Base-by-base conservation (phyloP, 176 grass and related monocot species). In the Phoenix dactylifera region DNA sequence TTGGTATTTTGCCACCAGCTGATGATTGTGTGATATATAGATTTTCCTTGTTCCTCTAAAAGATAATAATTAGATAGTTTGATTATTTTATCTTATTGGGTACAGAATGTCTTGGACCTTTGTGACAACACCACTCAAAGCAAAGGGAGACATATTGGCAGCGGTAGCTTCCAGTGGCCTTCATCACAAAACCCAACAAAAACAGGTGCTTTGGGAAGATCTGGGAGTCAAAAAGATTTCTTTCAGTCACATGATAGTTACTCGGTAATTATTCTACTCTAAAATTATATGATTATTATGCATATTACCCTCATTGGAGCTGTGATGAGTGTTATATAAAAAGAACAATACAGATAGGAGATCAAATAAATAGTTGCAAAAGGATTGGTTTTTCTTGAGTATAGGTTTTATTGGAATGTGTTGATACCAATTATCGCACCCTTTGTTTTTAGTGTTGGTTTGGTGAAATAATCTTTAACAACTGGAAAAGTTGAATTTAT, bases 161-260 rank as follows among this genome's bases (percentile, higher is more conserved):
- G 2, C 15, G 69, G 56, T 57, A 69, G 63, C 51, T 23, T 18
- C 52, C 3, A 50, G 16, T 72, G 77, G 71, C 77, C 60, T 67
- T 80, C 62, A 65, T 59, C 77, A 39, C 74, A 86, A 63, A 89
- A 80, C 66, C 64, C 79, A 72, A 64, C 73, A 55, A 89, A 83
- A 60, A 61, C 29, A 58, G 79, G 68, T 78, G 30, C 56, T 58
- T 61, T 86, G 66, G 79, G 58, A 71, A 89, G 73, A 53, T 76
- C 79, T 66, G 80, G 64, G 76, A 98, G 87, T 53, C 81, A 92
- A 72, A 92, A 79, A 22, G 73, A 98, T 77, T 83, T 85, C 50
- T 59, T 86, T 17, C 70, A 80, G 54, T 92, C 79, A 55, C 82
- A 68, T 51, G 88, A 89, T 22, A 98, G 79, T 51, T 65, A 75